Evolutionary conservation across 768 basidiomycete genomes (phyloP).

Genomic region (Inosperma sp.): DNA sequence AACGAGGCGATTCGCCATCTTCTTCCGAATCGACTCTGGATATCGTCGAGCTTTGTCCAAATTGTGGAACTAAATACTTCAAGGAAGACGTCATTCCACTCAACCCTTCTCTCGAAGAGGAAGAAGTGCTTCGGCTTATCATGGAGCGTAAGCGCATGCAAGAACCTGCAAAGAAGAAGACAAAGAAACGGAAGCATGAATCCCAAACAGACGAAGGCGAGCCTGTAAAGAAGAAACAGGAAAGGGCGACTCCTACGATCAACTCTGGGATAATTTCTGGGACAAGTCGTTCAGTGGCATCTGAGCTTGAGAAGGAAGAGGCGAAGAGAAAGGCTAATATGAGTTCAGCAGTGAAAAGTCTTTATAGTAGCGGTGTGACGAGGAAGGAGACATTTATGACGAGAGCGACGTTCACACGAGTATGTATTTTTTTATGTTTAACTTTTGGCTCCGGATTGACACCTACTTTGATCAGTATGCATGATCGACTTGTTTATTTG

Average conservation of each 20-base stretch:
- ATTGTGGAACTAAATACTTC: slow-evolving; percentile 70
- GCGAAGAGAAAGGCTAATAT: slow-evolving; percentile 76
- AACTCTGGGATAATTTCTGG: slow-evolving; percentile 51
- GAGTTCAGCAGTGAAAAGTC: slow-evolving; percentile 80
- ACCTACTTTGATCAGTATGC: not conserved
- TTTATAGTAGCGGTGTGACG: slow-evolving; percentile 62
- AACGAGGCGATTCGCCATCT: slow-evolving; percentile 20
- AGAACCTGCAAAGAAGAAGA: slow-evolving; percentile 53
- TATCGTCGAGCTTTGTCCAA: slow-evolving; percentile 64
- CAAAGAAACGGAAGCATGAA: slow-evolving; percentile 56
- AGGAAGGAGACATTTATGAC: slow-evolving; percentile 89
- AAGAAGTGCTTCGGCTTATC: slow-evolving; percentile 47
- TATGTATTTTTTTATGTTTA: slow-evolving; percentile 35
- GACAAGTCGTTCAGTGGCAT: slow-evolving; percentile 61
- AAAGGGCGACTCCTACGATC: slow-evolving; percentile 27
- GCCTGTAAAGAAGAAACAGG: slow-evolving; percentile 43
- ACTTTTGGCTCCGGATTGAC: not conserved
- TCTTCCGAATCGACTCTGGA: slow-evolving; percentile 18
- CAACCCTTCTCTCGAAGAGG: slow-evolving; percentile 70
- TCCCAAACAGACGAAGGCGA: slow-evolving; percentile 31
- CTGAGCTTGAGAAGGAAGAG: slow-evolving; percentile 75
- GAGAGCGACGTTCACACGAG: slow-evolving; percentile 87
- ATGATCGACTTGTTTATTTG: not conserved
- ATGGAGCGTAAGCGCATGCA: slow-evolving; percentile 57
- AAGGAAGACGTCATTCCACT: slow-evolving; percentile 52